Evolutionary conservation across 306 rosid genomes (phyloP), one percentile per base, ranked within the genome.

Genomic region (Trichosanthes cucumerina): DNA sequence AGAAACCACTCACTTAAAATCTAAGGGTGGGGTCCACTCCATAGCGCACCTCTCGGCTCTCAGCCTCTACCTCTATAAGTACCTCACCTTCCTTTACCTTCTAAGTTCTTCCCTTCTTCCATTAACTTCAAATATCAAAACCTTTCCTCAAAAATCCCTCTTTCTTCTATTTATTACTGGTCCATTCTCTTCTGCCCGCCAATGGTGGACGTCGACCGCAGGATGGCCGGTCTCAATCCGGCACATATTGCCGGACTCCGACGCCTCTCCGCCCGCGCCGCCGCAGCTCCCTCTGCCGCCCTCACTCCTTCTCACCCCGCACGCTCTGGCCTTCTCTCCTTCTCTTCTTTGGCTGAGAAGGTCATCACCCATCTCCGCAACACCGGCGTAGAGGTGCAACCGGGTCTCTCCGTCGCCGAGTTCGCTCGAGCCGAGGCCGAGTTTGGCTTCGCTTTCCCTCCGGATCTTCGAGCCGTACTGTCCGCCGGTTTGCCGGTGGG

Each of bases 181-280:
- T 71, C 12, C 14, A 15, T 26, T 43, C 7, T 2, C 6, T 44
- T 71, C 76, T 14, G 24, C 2, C 53, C 23, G 43, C 49, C 54
- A 85, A 96, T 96, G 99, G 99, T 96, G n/a, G 99, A 96, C 88
- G 98, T 96, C 28, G 99, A 91, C 89, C 93, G 96, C 84, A 88
- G 99, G 72, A 93, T 96, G 93, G 75, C 96, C 86, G 97, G 98
- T 72, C 91, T 93, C 6, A 96, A 91, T 81, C 98, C 99, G 92
- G 97, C 94, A 23, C 96, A 96, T 78, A 59, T 89, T 11, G 99
- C 99, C 64, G 99, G 99, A 18, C 84, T 96, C 14, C 91, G 99
- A 7, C 96, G 99, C 0, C 90, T 96, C 46, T 96, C 99, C 0
- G 99, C 97, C 3, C 87, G 99, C n/a, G 99, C 99, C 0, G 97